phyloP scores from a whole-genome alignment of 2,329 filamentous ascomycete genomes.

The Pseudopyrenochaeta lycopersici region DNA sequence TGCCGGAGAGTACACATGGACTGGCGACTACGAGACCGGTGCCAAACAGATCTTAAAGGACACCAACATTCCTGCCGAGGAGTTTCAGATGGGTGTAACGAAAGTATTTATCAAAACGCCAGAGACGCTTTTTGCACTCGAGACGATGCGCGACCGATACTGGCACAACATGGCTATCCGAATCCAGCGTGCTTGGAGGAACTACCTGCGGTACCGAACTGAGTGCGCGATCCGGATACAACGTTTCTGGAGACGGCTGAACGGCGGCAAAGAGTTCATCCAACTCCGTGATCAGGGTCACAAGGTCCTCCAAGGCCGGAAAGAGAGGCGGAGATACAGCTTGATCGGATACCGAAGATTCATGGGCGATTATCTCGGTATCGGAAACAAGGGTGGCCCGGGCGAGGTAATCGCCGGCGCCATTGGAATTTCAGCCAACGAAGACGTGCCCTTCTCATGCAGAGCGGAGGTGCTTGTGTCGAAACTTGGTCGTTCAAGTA shows the following conservation, averaged over 20 bases:
- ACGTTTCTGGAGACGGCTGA: slow-evolving; percentile 93
- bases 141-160: slow-evolving; percentile 97
- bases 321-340: slow-evolving; percentile 91
- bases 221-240: slow-evolving; percentile 96
- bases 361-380: slow-evolving; percentile 91
- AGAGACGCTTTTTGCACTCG: slow-evolving; percentile 93
- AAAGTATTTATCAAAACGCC: slow-evolving; percentile 99
- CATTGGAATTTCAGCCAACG: slow-evolving; percentile 74
- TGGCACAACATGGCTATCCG: slow-evolving; percentile 99
- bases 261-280: slow-evolving; percentile 87
- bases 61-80: slow-evolving; percentile 91
- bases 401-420: slow-evolving; percentile 82
- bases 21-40: slow-evolving; percentile 84
- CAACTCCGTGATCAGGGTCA: slow-evolving; percentile 90
- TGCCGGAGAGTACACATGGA: slow-evolving; percentile 97
- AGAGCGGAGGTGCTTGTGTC: slow-evolving; percentile 89
- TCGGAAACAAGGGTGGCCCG: slow-evolving; percentile 80
- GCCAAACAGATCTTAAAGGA: slow-evolving; percentile 94
- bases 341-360: slow-evolving; percentile 90
- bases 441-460: slow-evolving; percentile 87
- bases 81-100: slow-evolving; percentile 95
- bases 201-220: slow-evolving; percentile 89
- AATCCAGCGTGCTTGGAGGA: slow-evolving; percentile 96
- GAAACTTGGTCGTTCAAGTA: slow-evolving; percentile 96
- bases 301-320: slow-evolving; percentile 79